Percentiles rank a stretch among this genome's conserved stretches.
These are phyloP conservation scores for Fomitopsis pinicola DNA, from an alignment of 1,284 basidiomycete species.

Conservation along the genomic window DNA sequence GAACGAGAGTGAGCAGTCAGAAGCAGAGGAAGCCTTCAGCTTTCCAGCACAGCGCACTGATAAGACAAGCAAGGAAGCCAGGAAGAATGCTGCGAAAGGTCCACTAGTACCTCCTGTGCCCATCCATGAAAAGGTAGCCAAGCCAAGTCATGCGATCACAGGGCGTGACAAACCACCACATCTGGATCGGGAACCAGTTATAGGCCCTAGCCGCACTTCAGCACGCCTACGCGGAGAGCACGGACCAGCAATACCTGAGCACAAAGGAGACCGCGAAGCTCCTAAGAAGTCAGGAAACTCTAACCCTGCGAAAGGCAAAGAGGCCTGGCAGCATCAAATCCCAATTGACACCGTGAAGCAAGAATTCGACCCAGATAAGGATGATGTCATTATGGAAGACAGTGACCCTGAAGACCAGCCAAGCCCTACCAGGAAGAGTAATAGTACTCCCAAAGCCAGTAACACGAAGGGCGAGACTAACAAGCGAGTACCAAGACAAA, in stretches of 20 bases:
- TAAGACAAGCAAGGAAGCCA: background rate
- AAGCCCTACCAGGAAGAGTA: background rate
- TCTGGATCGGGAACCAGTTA: background rate
- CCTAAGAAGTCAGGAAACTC: background rate
- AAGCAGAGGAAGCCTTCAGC: background rate
- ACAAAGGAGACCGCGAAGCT: background rate
- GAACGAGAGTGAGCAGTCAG: background rate
- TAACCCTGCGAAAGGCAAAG: background rate
- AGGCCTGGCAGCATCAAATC: background rate
- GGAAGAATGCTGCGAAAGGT: background rate
- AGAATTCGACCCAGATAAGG: background rate
- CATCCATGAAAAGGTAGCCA: background rate
- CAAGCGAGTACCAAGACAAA: background rate
- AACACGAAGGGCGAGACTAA: background rate
- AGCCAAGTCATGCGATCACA: background rate
- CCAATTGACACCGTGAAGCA: background rate
- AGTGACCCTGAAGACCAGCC: background rate
- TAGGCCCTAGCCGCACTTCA: background rate
- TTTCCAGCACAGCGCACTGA: background rate
- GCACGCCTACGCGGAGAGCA: background rate
- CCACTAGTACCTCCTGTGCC: background rate
- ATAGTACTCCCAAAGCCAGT: background rate
- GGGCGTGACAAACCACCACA: background rate
- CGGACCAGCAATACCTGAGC: background rate
- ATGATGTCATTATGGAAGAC: background rate